Base-by-base conservation (phyloP, 257 asterid genomes). In the Plantago major region DNA sequence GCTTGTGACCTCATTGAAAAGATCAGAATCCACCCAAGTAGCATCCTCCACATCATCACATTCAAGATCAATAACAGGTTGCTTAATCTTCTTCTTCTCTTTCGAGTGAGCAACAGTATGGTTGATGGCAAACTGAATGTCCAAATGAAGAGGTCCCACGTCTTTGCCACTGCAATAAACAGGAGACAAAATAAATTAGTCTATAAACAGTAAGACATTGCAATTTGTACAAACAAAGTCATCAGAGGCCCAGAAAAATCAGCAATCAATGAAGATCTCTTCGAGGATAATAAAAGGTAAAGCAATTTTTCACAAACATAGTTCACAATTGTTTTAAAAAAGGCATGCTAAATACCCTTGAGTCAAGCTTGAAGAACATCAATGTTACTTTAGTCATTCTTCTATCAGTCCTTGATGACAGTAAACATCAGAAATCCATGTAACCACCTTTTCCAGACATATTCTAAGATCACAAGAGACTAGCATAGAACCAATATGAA, bases 81-180 rank as follows among this genome's bases (percentile, higher is more conserved):
- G 63, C 58, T 78, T 83, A 58, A 61, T 47, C 9, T 55, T 68
- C 65, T 67, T 74, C 43, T 52, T 44, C 30, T 70, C 63, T 51
- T 67, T 67, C 17, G 75, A 45, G 19, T 61, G 82, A 55, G 53
- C 46, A 54, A 64, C 72, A 14, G 51, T 63, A 65, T 40, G 67
- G 48, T 68, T 74, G 59, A 70, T 45, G 63, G 64, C 55, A 65
- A 64, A 54, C 7, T 66, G 52, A 51, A 68, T 54, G 65, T 80
- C 79, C 79, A 78, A 57, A 46, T 22, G 11, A 14, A 89, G 60
- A 11, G 88, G 86, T 47, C 94, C 96, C 64, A 79, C 79, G 45
- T 87, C 84, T 68, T 76, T 60, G 16, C 99, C 99, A 66, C 99
- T 93, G 75, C 66, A 72, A 68, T 60, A 37, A 76, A 65, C 37